Base-by-base conservation (phyloP, 495 filamentous ascomycete genomes). In the Saxophila tyrrhenica region DNA sequence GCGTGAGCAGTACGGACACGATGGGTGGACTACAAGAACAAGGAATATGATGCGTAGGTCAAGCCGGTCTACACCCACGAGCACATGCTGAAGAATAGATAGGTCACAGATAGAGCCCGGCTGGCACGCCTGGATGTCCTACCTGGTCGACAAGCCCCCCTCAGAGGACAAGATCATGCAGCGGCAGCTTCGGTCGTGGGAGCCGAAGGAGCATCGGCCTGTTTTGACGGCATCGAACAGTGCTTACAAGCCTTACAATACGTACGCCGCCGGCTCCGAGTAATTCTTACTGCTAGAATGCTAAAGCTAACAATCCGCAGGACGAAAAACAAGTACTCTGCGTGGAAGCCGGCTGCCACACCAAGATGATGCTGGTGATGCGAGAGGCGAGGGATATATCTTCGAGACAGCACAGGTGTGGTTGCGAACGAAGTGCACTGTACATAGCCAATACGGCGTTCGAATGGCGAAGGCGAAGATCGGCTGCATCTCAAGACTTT, bases 81-180 rank as follows among this genome's bases (percentile, higher is more conserved):
- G 19, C 2, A 11, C 20, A 22, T 17, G 24, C 57, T 21, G n/a
- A 58, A 25, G 25, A 17, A 5, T 17, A 19, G 16, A 17, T 39
- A 87, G 82, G 25, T 72, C 79, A 54, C 89, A 97, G 43, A 84
- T 96, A 65, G 94, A 98, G 71, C 94, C 94, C 19, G 87, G 90
- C 73, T 98, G 92, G 90, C 92, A 97, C 70, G 87, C 87, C 21
- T 99, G 92, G 92, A 87, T 97, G 62, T 84, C 86, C 44, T 96
- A 99, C 71, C 71, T 85, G 70, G 83, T 94, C 53, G 89, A 97
- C 69, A 83, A 88, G 67, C 84, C 90, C 22, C 92, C 92, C 3
- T 77, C 73, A 21, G 66, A 80, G 60, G 92, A 99, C 68, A 76
- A 84, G 32, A 61, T 89, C 57, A 59, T 90, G 24, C 77, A 83